These are phyloP conservation scores for Sclerotinia glacialis DNA, from an alignment of 2,329 filamentous ascomycete genomes.

Conservation along the genomic window DNA sequence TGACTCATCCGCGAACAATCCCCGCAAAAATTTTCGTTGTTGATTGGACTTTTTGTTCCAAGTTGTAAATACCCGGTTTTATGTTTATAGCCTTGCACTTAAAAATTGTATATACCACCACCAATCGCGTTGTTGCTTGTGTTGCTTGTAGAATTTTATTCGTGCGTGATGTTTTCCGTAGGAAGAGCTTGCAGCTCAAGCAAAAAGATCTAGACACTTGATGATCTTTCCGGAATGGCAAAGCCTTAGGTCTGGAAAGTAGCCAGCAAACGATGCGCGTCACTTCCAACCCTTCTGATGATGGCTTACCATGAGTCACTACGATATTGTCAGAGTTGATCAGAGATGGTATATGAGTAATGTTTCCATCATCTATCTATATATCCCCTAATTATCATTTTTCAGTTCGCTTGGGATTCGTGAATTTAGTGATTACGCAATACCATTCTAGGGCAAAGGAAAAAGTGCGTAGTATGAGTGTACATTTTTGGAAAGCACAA, in stretches of 20 bases:
- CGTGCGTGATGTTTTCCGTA: neutral
- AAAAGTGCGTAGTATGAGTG: neutral
- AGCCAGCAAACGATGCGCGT: neutral
- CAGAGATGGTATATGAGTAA: neutral
- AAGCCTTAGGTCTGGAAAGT: neutral
- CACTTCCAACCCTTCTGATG: neutral
- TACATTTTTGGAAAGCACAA: neutral
- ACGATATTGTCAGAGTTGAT: neutral
- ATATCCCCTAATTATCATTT: neutral
- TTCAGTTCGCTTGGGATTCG: neutral
- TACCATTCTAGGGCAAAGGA: no score
- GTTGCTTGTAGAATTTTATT: neutral
- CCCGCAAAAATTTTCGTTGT: neutral
- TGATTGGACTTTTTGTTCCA: neutral
- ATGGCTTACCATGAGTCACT: neutral
- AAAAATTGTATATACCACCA: neutral
- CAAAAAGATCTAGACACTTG: no score
- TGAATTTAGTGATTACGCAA: no score
- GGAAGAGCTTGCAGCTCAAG: neutral
- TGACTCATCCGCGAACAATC: neutral
- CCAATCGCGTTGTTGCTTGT: neutral
- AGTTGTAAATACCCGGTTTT: neutral
- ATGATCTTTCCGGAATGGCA: neutral
- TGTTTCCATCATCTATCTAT: neutral
- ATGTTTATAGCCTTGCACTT: neutral